Percentiles rank a stretch among this genome's conserved stretches.
Conservation (phyloP, 1,284 basidiomycete genomes). For the Fomitopsis pinicola region DNA sequence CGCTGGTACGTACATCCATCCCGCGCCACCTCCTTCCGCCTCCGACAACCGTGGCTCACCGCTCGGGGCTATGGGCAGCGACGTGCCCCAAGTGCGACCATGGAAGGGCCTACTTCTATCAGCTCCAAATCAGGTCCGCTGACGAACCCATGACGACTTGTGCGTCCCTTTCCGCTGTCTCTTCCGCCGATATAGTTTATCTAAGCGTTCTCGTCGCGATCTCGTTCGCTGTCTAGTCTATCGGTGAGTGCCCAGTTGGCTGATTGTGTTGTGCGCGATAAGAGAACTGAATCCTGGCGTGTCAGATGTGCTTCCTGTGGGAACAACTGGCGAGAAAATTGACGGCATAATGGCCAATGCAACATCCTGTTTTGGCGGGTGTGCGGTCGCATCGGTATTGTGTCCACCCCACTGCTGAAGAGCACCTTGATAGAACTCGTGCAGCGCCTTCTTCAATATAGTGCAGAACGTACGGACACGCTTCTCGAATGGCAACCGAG, state of each 20-base stretch:
- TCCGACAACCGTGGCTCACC: background rate
- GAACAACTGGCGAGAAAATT: constrained; percentile 63
- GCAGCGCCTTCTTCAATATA: background rate
- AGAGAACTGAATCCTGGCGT: background rate
- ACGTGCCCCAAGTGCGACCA: constrained; percentile 91
- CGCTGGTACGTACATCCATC: constrained; percentile 46
- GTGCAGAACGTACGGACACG: background rate
- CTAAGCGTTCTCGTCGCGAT: background rate
- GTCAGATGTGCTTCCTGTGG: constrained; percentile 51
- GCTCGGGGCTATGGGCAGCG: constrained; percentile 31
- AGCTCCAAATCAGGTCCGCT: constrained; percentile 94
- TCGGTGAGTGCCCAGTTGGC: constrained; percentile 20
- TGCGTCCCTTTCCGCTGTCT: constrained; percentile 39
- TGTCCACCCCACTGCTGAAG: background rate
- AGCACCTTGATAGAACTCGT: background rate
- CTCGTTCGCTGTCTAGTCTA: constrained; percentile 25
- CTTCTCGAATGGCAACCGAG: background rate
- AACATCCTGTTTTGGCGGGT: background rate
- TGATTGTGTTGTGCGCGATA: constrained; percentile 13
- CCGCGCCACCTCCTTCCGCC: background rate
- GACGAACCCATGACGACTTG: constrained; percentile 98
- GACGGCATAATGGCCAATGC: background rate
- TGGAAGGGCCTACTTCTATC: constrained; percentile 89
- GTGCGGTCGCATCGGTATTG: background rate
- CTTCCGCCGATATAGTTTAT: constrained; percentile 7